Evolutionary conservation across 305 asterid genomes (phyloP).

Genomic region (Fraxinus paxiana): DNA sequence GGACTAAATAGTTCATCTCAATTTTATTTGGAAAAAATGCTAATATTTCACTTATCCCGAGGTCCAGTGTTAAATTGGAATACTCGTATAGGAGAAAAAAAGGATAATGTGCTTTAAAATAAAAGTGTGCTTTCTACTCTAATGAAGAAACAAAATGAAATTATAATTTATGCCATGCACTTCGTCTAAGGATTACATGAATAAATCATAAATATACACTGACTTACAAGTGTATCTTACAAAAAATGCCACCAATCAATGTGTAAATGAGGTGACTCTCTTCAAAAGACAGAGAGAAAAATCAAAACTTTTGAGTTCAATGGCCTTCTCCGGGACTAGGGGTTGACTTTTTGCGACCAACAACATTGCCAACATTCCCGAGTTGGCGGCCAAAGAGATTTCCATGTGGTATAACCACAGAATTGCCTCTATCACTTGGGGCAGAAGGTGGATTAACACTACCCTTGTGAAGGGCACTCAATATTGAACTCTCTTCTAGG

Average conservation of each 20-base stretch:
- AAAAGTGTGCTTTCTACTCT: neutral
- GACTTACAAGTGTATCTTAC: neutral
- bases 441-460: neutral
- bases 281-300: neutral
- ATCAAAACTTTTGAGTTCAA: neutral
- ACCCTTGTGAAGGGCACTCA: conserved; percentile 2
- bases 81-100: neutral
- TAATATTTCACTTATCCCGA: neutral
- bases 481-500: neutral
- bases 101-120: neutral
- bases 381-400: neutral
- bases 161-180: neutral
- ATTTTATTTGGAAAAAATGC: neutral
- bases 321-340: conserved; percentile 36
- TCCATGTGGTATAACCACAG: neutral
- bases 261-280: neutral
- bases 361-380: neutral
- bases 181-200: neutral
- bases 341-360: conserved; percentile 16
- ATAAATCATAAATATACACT: neutral
- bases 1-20: neutral
- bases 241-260: neutral
- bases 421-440: neutral
- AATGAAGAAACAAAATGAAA: neutral
- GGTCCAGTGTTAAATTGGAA: neutral